Evolutionary conservation across 805 yeast species (phyloP), one percentile per base, ranked within the genome.

Genomic region (Metschnikowia lachancei): DNA sequence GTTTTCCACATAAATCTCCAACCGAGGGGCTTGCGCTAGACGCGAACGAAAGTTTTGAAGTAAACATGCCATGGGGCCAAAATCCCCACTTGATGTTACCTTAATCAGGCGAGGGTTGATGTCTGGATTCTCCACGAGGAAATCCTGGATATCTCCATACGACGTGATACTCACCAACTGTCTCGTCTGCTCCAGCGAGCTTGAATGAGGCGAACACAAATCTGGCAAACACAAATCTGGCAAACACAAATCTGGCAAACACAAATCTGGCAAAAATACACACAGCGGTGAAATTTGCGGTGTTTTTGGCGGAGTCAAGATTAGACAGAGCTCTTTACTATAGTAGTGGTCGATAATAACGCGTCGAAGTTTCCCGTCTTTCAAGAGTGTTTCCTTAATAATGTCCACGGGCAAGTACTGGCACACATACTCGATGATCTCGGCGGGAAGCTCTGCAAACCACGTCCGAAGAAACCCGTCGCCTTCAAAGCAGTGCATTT

Each of bases 141-240:
- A 66, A 35, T 64, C 69, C 34, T 58, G 64, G 43, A 67, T 64
- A 39, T 65, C 67, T 17, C 61, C 65, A 45, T 41, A 66, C 13
- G 62, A 59, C 24, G 46, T 47, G 19, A 69, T 56, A 40, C 48
- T 54, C 2, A 47, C 47, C 14, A 56, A 41, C 41, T 43, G 46
- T 28, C 34, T 42, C 24, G 41, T 45, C 42, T 56, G 46, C n/a
- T n/a, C n/a, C n/a, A n/a, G n/a, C n/a, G n/a, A n/a, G n/a, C n/a
- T n/a, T n/a, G n/a, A n/a, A n/a, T 22, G 24, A 22, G 24, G 24
- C 24, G 8, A 22, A 22, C 24, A 22, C 24, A 22, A 22, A 22
- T 8, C 8, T 5, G 24, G 24, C 24, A 22, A 22, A 22, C 24
- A 22, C 24, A 22, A 22, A 4, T 22, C 8, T 5, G 24, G 24